Evolutionary conservation across 1,139 yeast genomes (phyloP).

Genomic region (Nakaseomyces uthaithaninus): DNA sequence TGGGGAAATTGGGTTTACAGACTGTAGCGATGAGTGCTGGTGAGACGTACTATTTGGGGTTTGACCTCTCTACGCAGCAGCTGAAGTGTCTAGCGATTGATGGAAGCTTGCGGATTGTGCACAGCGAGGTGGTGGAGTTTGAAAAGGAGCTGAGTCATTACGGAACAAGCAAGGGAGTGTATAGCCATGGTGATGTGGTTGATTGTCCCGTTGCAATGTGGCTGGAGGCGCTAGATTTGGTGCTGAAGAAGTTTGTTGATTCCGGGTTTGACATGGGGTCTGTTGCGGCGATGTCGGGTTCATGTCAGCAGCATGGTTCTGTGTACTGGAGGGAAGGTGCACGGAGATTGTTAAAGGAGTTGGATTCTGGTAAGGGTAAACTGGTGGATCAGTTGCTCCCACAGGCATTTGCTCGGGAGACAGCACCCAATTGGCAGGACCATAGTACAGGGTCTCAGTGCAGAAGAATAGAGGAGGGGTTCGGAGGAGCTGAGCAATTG

Average conservation of each 20-base stretch:
- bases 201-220: constrained; percentile 82
- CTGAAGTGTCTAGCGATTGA: constrained; percentile 66
- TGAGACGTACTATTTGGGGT: constrained; percentile 47
- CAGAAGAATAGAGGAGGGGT: constrained; percentile 48
- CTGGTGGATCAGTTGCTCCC: constrained; percentile 42
- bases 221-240: constrained; percentile 71
- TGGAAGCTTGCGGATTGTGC: constrained; percentile 43
- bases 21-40: background rate
- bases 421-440: constrained; percentile 93
- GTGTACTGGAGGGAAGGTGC: constrained; percentile 65
- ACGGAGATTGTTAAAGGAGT: constrained; percentile 33
- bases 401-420: constrained; percentile 49
- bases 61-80: constrained; percentile 87
- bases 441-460: constrained; percentile 75
- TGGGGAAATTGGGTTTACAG: background rate
- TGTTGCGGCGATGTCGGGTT: constrained; percentile 72
- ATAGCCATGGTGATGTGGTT: constrained; percentile 43
- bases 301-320: constrained; percentile 91
- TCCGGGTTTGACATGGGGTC: constrained; percentile 45
- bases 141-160: constrained; percentile 56
- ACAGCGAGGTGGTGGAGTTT: constrained; percentile 61
- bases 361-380: constrained; percentile 24
- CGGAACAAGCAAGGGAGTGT: constrained; percentile 64
- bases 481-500: constrained; percentile 49
- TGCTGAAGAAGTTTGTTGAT: constrained; percentile 41